phyloP scores from a whole-genome alignment of 257 asterid genomes.

The Coffea canephora region DNA sequence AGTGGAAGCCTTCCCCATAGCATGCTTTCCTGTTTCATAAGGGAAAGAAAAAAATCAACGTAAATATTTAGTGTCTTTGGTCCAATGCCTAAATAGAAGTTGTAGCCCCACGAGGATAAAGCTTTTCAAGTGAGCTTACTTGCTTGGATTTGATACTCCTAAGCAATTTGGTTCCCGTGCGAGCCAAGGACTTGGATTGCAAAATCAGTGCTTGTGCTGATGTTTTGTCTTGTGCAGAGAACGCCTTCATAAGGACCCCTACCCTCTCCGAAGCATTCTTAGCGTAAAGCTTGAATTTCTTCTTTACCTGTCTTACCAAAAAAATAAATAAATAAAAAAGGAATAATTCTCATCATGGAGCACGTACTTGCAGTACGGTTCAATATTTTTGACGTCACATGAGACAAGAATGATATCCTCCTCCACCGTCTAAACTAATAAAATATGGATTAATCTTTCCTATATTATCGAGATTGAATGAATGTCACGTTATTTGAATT shows the following conservation, averaged over 20 bases:
- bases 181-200: constrained; percentile 54
- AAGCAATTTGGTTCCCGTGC: constrained; percentile 50
- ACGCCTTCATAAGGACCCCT: constrained; percentile 52
- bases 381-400: constrained; percentile 5
- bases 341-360: not conserved
- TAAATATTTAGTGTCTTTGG: not conserved
- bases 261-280: constrained; percentile 67
- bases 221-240: constrained; percentile 52
- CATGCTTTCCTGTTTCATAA: constrained; percentile 65
- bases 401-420: not conserved
- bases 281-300: constrained; percentile 48
- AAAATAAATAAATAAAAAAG: not conserved
- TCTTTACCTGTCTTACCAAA: constrained; percentile 48
- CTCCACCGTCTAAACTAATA: not conserved
- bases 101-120: not conserved
- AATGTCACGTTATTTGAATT: no score
- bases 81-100: no score
- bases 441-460: no score
- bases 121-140: constrained; percentile 34
- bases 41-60: not conserved
- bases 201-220: constrained; percentile 45
- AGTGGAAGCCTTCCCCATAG: constrained; percentile 63
- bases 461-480: no score
- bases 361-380: not conserved
- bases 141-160: constrained; percentile 59